A percentile compares a stretch with the other conserved stretches of the same genome.
Evolutionary conservation across 2,329 filamentous ascomycete species (phyloP).

Genomic region (Penicillium sp.): DNA sequence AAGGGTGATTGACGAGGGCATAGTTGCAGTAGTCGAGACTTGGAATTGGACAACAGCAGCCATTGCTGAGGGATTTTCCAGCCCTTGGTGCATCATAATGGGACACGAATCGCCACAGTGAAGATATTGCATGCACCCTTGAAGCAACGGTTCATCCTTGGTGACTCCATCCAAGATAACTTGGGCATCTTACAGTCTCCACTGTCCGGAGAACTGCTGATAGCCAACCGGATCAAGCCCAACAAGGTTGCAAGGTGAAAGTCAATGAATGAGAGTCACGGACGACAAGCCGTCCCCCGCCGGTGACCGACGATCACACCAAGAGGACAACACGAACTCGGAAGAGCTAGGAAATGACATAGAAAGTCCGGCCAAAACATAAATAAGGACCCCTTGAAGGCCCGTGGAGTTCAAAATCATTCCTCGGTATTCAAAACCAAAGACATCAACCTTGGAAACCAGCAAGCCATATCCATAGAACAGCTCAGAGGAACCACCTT

Average conservation of each 20-base stretch:
- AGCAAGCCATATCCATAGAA: slow-evolving; percentile 20
- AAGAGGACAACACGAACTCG: slow-evolving; percentile 23
- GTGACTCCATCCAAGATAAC: slow-evolving; percentile 29
- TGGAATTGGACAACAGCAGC: slow-evolving; percentile 19
- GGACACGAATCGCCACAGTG: slow-evolving; percentile 36
- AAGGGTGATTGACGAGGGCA: slow-evolving; percentile 25
- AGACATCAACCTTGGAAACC: slow-evolving; percentile 3
- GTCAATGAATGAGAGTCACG: slow-evolving; percentile 29
- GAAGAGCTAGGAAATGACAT: slow-evolving; percentile 23
- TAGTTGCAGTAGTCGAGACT: slow-evolving; percentile 30
- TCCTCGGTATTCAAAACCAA: slow-evolving; percentile 30
- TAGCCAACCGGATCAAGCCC: slow-evolving; percentile 33
- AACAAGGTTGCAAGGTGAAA: slow-evolving; percentile 27
- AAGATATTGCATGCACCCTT: slow-evolving; percentile 36
- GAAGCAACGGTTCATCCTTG: slow-evolving; percentile 34
- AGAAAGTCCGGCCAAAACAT: slow-evolving; percentile 34
- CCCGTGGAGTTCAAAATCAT: slow-evolving; percentile 26
- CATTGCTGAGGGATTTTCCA: slow-evolving; percentile 38
- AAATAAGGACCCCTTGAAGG: slow-evolving; percentile 38
- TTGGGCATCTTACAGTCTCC: slow-evolving; percentile 35
- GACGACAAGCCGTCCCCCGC: slow-evolving; percentile 33
- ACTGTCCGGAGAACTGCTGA: slow-evolving; percentile 29
- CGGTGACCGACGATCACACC: slow-evolving; percentile 33
- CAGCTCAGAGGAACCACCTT: slow-evolving; percentile 20
- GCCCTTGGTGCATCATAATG: slow-evolving; percentile 26